Conservation (phyloP, 176 grass and related monocot species). For the Avena sativa region DNA sequence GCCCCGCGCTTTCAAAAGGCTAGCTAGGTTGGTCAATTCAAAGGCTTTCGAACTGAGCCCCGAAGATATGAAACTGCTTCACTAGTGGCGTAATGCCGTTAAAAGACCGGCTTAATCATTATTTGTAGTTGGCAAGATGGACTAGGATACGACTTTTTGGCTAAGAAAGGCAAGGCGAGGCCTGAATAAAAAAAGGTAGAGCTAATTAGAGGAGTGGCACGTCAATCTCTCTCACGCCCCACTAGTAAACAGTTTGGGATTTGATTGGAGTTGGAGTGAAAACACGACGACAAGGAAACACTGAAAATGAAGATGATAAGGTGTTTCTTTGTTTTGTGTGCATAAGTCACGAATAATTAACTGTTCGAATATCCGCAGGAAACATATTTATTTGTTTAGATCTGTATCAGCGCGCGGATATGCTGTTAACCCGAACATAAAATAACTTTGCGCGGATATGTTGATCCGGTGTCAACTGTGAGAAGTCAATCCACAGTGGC, state of each 20-base stretch:
- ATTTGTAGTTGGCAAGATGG: slow-evolving; percentile 37
- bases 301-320: not conserved
- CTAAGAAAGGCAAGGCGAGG: not conserved
- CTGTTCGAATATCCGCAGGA: too few species aligned
- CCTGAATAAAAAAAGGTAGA: slow-evolving; percentile 11
- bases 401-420: too few species aligned
- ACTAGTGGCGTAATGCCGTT: slow-evolving; percentile 33
- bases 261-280: not conserved
- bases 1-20: too few species aligned
- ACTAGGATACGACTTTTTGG: slow-evolving; percentile 34
- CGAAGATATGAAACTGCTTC: slow-evolving; percentile 28
- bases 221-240: slow-evolving; percentile 27
- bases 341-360: too few species aligned
- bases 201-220: slow-evolving; percentile 12
- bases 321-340: not conserved
- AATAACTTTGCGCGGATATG: too few species aligned
- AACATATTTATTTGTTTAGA: too few species aligned
- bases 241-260: slow-evolving; percentile 31
- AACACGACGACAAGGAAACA: not conserved
- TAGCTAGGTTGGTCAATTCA: not conserved
- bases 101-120: slow-evolving; percentile 29
- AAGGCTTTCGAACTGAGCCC: not conserved
- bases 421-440: too few species aligned
- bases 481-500: slow-evolving; percentile 35
- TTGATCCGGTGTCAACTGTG: not conserved